Evolutionary conservation across 108 stramenopile genomes (phyloP).

Genomic region (Stephanodiscus minutulus): DNA sequence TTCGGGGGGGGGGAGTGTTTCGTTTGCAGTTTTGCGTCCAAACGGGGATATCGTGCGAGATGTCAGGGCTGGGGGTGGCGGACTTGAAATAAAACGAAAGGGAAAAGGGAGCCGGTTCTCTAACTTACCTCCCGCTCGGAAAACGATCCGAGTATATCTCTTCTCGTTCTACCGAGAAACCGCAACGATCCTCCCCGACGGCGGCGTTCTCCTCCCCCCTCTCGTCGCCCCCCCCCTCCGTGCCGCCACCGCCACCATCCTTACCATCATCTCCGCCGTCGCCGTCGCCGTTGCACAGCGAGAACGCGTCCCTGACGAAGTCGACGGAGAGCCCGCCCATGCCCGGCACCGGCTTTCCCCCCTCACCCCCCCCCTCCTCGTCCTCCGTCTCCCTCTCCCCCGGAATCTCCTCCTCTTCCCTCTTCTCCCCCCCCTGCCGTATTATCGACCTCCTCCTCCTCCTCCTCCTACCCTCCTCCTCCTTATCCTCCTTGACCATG

Average conservation of each 20-base stretch:
- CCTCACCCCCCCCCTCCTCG: slow-evolving; percentile 11
- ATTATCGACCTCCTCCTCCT: slow-evolving; percentile 4
- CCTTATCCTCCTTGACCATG: slow-evolving; percentile 13
- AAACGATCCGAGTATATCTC: slow-evolving; percentile 42
- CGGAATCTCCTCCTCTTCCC: no score
- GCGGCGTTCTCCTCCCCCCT: no score
- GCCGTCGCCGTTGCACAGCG: background rate
- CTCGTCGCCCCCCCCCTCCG: background rate
- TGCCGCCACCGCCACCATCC: background rate
- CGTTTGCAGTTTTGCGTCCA: background rate
- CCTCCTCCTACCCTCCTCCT: background rate
- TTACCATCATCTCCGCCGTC: background rate
- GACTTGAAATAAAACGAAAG: background rate
- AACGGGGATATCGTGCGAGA: background rate
- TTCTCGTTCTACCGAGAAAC: background rate
- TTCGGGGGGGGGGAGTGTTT: no score
- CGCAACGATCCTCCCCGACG: no score
- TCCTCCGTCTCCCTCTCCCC: background rate
- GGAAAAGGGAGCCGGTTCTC: background rate
- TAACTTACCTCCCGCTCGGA: slow-evolving; percentile 40
- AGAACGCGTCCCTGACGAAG: slow-evolving; percentile 39
- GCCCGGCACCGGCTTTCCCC: slow-evolving; percentile 35
- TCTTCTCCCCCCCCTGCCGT: slow-evolving; percentile 1
- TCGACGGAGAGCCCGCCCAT: slow-evolving; percentile 47
- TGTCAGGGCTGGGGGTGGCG: background rate